phyloP scores from a whole-genome alignment of 2,329 filamentous ascomycete species.

The Bipolaris victoriae region DNA sequence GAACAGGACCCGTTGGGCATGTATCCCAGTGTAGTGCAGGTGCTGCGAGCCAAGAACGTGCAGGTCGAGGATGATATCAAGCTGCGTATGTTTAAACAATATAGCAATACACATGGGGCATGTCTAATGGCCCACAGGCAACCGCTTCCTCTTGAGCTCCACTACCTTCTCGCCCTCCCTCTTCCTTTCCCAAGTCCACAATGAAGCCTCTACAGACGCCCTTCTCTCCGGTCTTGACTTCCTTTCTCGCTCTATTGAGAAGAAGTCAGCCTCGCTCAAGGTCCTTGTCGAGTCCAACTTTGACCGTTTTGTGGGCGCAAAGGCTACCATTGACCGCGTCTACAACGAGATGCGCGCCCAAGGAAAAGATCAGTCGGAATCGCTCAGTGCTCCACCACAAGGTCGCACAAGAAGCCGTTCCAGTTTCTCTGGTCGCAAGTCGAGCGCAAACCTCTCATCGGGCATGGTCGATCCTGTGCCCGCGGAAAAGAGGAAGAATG shows the following conservation, averaged over 20 bases:
- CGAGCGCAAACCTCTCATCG: constrained; percentile 33
- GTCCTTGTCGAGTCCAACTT: constrained; percentile 97
- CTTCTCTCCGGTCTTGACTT: constrained; percentile 83
- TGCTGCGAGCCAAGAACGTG: constrained; percentile 76
- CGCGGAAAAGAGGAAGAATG: constrained; percentile 79
- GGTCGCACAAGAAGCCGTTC: constrained; percentile 71
- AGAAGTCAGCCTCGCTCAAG: constrained; percentile 96
- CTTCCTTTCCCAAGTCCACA: constrained; percentile 91
- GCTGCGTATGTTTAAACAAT: constrained; percentile 65
- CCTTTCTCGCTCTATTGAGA: constrained; percentile 89
- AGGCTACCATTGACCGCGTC: constrained; percentile 97
- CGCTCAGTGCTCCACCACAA: constrained; percentile 55
- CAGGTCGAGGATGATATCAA: constrained; percentile 83
- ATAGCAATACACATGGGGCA: constrained; percentile 6
- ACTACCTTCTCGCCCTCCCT: constrained; percentile 92
- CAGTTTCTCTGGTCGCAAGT: constrained; percentile 60
- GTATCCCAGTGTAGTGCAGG: constrained; percentile 82
- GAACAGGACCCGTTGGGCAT: constrained; percentile 92
- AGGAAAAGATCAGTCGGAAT: constrained; percentile 58
- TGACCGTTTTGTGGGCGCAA: constrained; percentile 95
- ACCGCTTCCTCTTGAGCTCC: constrained; percentile 92
- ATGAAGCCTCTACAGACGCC: constrained; percentile 79
- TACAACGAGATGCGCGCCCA: constrained; percentile 92
- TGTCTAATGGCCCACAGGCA: constrained; percentile 60
- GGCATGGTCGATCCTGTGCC: constrained; percentile 42